Evolutionary conservation across 768 basidiomycete species (phyloP), one percentile per base, ranked within the genome.

Genomic region (Melanogaster broomeanus): DNA sequence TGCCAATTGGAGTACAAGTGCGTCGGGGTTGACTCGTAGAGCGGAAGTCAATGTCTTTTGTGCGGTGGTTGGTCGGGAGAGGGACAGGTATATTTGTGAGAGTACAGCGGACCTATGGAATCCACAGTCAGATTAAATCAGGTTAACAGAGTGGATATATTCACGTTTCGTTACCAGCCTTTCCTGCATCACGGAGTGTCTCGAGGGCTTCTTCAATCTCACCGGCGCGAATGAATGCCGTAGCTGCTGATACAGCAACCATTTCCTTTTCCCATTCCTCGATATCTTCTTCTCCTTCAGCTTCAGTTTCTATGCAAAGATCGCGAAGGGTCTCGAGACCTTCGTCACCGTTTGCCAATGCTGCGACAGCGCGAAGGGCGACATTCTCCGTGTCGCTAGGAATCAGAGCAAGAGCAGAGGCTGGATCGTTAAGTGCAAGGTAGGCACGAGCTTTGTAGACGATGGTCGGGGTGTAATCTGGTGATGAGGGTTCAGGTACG

Each of bases 191-290:
- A 8, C 85, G 85, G 28, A 98, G 76, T 0, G 90, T 94, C 69
- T 96, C 94, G 22, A 97, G 73, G 2, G 93, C 94, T 71, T 98
- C 94, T 69, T 97, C 94, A 11, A 89, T 71, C 71, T 97, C 94
- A 2, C 86, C 88, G 15, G 90, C 90, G 30, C 82, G 74, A 15
- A 85, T 80, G 67, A 96, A 96, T 1, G 92, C 90, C 12, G 87
- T 92, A n/a, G 86, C 93, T 27, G 91, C 90, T 18, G 92, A 71
- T 25, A 91, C 89, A 47, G 84, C 77, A 6, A 95, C 91, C 39
- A 84, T 66, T 18, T 83, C 81, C 64, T 84, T 90, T 57, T 90
- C 91, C 51, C 74, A 77, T 19, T 84, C 80, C n/a, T 72, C 78
- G 1, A 78, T 78, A 43, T 87, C 87, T 16, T 72, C 78, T 61